phyloP scores from a whole-genome alignment of 345 rosid genomes.

The Cardamine occulta region DNA sequence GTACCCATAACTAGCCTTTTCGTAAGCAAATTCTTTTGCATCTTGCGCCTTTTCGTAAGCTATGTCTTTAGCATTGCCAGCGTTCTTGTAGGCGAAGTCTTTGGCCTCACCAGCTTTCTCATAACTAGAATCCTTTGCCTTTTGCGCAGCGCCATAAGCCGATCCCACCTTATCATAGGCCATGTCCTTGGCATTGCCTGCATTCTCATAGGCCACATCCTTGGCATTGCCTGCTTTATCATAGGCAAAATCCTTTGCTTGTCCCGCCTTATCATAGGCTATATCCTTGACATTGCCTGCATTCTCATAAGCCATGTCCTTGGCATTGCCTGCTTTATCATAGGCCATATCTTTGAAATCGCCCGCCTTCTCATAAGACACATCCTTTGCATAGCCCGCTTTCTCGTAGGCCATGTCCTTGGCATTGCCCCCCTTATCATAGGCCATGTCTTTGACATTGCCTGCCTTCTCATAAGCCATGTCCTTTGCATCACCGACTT shows the following conservation, averaged over 20 bases:
- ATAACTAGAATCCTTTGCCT: constrained; percentile 11
- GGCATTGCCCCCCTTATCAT: constrained; percentile 10
- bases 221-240: constrained; percentile 39
- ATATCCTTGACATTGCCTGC: background rate
- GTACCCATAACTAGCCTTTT: background rate
- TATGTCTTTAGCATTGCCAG: background rate
- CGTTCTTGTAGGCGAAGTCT: constrained; percentile 26
- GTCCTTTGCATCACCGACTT: constrained; percentile 31
- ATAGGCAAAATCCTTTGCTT: constrained; percentile 37
- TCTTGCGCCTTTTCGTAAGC: constrained; percentile 11
- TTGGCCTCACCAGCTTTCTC: constrained; percentile 27
- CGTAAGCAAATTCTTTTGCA: constrained; percentile 15
- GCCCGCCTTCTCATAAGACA: constrained; percentile 20
- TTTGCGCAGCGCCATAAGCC: background rate
- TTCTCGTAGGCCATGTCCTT: constrained; percentile 19
- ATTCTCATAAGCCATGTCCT: constrained; percentile 33
- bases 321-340: constrained; percentile 41
- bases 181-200: background rate
- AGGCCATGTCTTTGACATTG: constrained; percentile 27
- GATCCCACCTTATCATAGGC: constrained; percentile 19
- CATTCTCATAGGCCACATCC: constrained; percentile 26
- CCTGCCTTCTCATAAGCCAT: background rate
- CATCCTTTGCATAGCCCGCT: background rate
- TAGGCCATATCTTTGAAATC: constrained; percentile 28
- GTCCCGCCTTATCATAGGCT: constrained; percentile 33